Base-by-base conservation (phyloP, 805 yeast genomes). In the Brettanomyces sp. region DNA sequence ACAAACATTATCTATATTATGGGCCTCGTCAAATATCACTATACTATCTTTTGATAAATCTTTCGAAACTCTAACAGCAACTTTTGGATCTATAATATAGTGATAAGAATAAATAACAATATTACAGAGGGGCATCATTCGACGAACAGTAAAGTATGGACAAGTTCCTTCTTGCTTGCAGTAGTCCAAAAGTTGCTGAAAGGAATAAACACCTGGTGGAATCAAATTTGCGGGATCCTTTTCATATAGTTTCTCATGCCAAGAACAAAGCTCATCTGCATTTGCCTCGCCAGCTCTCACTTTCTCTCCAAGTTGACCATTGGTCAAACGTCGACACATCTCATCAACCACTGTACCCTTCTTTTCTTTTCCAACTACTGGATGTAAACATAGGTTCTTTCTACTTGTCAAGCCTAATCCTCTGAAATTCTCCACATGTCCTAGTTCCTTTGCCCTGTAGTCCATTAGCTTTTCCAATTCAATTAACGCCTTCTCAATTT, bases 1-100 rank as follows among this genome's bases (percentile, higher is more conserved):
- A 69, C 99, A 93, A 47, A 93, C 99, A 71, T 93, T 93, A 72
- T 93, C 99, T 47, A 93, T 93, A 66, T 93, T 93, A 64, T 93
- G 99, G 42, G 99, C 99, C 68, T 93, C 99, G 67, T 93, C 99
- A 60, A 93, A 93, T 36, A 93, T 95, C 50, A 93, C 85, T 49
- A 93, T 93, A 45, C 95, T 77, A 58, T 93, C 98, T 54, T 89
- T 87, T 18, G 95, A 85, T 43, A 93, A 74, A 59, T 93, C 98
- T 51, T 75, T 79, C 4, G 97, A 89, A 21, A 93, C 99, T 50
- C 99, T 72, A 52, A 89, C 96, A 2, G 98, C 93, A 62, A 93
- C 93, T 60, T 93, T 93, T 21, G 99, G 99, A 62, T 93, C 99
- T 54, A 93, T 72, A 47, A 93, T 69, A 72, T 93, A 93, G 67